Evolutionary conservation across 192 early-diverging fungal genomes (phyloP).

Genomic region (Lobosporangium transversale): DNA sequence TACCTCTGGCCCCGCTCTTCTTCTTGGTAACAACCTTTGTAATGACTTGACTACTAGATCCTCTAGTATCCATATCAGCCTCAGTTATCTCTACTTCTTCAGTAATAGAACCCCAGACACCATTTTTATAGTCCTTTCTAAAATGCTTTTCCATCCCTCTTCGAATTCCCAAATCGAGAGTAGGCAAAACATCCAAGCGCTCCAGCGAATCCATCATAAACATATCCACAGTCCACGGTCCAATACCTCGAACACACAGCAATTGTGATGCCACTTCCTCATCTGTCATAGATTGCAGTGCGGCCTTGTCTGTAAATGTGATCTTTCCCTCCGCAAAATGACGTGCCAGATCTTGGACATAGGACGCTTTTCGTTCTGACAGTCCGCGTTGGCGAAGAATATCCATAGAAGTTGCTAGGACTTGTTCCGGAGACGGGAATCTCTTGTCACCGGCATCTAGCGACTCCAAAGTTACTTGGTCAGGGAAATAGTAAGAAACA

Average conservation of each 20-base stretch:
- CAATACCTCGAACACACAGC: conserved; percentile 43
- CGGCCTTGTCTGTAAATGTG: conserved; percentile 31
- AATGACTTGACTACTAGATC: not conserved
- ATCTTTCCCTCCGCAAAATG: conserved; percentile 48
- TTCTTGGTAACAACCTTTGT: conserved; percentile 1
- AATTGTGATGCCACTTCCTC: conserved; percentile 34
- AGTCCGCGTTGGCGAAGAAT: conserved; percentile 27
- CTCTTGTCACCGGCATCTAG: conserved; percentile 30
- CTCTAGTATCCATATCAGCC: not conserved
- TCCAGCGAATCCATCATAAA: conserved; percentile 48
- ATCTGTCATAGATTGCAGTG: conserved; percentile 26
- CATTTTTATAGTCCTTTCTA: conserved; percentile 31
- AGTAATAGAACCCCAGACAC: conserved; percentile 25
- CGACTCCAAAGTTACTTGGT: conserved; percentile 30
- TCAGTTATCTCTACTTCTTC: not conserved
- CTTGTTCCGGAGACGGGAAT: conserved; percentile 25
- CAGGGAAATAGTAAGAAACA: conserved; percentile 29
- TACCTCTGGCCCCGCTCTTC: conserved; percentile 23
- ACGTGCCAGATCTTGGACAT: conserved; percentile 40
- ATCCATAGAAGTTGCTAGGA: conserved; percentile 24
- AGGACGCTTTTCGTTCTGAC: conserved; percentile 44
- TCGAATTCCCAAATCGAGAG: conserved; percentile 34
- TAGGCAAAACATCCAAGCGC: conserved; percentile 39
- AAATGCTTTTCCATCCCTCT: conserved; percentile 48
- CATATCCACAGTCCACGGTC: conserved; percentile 50